phyloP scores from a whole-genome alignment of 2,329 filamentous ascomycete species.

The Esteya vermicola region DNA sequence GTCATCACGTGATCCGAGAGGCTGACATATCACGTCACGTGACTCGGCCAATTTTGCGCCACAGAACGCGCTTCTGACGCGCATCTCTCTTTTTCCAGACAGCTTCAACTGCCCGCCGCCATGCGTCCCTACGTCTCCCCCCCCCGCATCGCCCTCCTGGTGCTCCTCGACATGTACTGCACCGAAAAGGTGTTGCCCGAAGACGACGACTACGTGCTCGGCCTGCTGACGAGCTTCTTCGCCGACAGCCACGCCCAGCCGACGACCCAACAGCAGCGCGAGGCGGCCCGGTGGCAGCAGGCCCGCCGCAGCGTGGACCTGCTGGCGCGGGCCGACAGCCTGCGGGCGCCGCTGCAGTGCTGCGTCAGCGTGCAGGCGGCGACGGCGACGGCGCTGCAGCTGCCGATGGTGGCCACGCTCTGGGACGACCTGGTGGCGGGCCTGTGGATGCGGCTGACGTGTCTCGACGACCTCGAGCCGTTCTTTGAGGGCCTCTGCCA shows the following conservation, averaged over 20 bases:
- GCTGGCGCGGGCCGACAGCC: constrained; percentile 21
- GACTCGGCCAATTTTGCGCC: too few relatives aligned
- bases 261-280: constrained; percentile 4
- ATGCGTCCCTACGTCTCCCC: constrained; percentile 11
- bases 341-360: constrained; percentile 7
- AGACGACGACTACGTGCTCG: constrained; percentile 25
- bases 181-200: constrained; percentile 38
- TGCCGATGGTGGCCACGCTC: constrained; percentile 22
- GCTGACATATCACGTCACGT: too few relatives aligned
- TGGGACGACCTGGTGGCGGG: constrained; percentile 74
- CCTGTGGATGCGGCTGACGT: constrained; percentile 66
- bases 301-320: constrained; percentile 36
- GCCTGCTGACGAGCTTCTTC: constrained; percentile 30
- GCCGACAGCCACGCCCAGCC: constrained; percentile 25
- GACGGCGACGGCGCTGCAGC: constrained; percentile 55
- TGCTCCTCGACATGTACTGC: constrained; percentile 69
- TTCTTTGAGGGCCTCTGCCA: constrained; percentile 52
- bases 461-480: constrained; percentile 61
- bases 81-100: not conserved
- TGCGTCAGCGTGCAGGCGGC: constrained; percentile 30
- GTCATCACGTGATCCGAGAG: too few relatives aligned
- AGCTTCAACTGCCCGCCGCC: constrained; percentile 21
- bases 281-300: constrained; percentile 27
- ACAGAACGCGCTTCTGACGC: too few relatives aligned
- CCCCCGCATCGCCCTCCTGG: constrained; percentile 62